These are phyloP conservation scores for Thielaviopsis punctulata DNA, from an alignment of 2,329 filamentous ascomycete species.

Conservation along the genomic window DNA sequence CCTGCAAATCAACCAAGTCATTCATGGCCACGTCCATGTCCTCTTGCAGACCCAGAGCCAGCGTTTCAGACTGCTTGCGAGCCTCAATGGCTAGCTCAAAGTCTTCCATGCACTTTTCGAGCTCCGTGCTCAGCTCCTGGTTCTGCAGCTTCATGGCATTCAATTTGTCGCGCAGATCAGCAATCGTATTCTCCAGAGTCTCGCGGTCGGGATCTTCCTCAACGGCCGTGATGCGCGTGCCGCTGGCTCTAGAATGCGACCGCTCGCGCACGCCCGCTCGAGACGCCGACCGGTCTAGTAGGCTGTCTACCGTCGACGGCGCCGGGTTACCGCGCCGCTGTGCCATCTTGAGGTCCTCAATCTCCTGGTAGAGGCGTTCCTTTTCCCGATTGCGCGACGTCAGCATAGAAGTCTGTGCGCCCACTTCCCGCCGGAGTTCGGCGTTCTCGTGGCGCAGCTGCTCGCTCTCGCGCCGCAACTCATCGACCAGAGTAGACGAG, in stretches of 20 bases:
- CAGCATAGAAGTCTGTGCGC: conserved; percentile 92
- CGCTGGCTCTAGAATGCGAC: conserved; percentile 58
- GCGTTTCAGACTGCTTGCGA: conserved; percentile 41
- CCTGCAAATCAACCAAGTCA: conserved; percentile 61
- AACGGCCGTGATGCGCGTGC: conserved; percentile 42
- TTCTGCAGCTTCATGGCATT: conserved; percentile 78
- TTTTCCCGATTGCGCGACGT: conserved; percentile 92
- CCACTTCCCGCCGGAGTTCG: conserved; percentile 77
- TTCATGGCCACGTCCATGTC: conserved; percentile 66
- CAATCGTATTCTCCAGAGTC: conserved; percentile 68
- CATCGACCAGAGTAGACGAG: conserved; percentile 56
- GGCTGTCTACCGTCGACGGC: conserved; percentile 62
- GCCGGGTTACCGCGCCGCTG: conserved; percentile 48
- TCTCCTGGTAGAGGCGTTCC: conserved; percentile 87
- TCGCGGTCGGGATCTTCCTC: conserved; percentile 66
- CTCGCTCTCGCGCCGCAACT: conserved; percentile 49
- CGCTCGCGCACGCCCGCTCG: conserved; percentile 53
- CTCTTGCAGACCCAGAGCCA: conserved; percentile 49
- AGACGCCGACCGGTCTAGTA: conserved; percentile 86
- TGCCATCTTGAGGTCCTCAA: conserved; percentile 85
- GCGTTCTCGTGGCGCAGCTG: conserved; percentile 83
- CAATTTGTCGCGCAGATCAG: conserved; percentile 68
- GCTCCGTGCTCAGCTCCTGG: conserved; percentile 68
- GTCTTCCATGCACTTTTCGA: conserved; percentile 64
- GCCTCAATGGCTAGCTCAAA: conserved; percentile 55